Base-by-base conservation (phyloP, 768 basidiomycete species). In the Daedaleopsis nitida region DNA sequence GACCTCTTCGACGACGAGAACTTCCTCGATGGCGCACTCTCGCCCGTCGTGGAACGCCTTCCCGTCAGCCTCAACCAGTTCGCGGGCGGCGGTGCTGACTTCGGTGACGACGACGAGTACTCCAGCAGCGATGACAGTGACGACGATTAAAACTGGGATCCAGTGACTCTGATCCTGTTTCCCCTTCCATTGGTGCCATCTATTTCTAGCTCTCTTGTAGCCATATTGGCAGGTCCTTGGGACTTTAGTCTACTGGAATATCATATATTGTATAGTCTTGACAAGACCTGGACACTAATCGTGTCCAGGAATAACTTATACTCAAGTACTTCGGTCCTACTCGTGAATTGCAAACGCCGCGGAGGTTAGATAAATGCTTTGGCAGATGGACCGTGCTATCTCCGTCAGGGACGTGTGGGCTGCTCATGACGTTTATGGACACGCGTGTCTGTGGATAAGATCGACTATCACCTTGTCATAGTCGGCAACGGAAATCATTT, bases 121-220 rank as follows among this genome's bases (percentile, higher is more conserved):
- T 68, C 68, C 44, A 68, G 64, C 50, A 69, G 66, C 48, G 69
- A 70, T 8, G 69, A 70, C 44, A 72, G 71, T 55, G 71, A 72
- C 55, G 70, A 72, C 13, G 69, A 70, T 17, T 69, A 58, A 43
- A 27, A 14, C 35, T 32, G 27, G n/a, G n/a, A n/a, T n/a, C n/a
- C 27, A 32, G n/a, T 14, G 3, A 13, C 32, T 34, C 6, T 1
- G 4, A 14, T 23, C 47, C 6, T 43, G 42, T 13, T 6, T 7
- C 19, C 47, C 4, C 27, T 7, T 32, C 27, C 27, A 32, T 32
- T n/a, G n/a, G n/a, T n/a, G n/a, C n/a, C n/a, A n/a, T n/a, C n/a
- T n/a, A n/a, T n/a, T n/a, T n/a, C n/a, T n/a, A n/a, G n/a, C n/a
- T n/a, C n/a, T n/a, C n/a, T n/a, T n/a, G n/a, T n/a, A n/a, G n/a